A percentile compares a stretch with the other conserved stretches of the same genome.
Evolutionary conservation across 164 flowering plant species (phyloP).

Genomic region (Nymphaea colorata): DNA sequence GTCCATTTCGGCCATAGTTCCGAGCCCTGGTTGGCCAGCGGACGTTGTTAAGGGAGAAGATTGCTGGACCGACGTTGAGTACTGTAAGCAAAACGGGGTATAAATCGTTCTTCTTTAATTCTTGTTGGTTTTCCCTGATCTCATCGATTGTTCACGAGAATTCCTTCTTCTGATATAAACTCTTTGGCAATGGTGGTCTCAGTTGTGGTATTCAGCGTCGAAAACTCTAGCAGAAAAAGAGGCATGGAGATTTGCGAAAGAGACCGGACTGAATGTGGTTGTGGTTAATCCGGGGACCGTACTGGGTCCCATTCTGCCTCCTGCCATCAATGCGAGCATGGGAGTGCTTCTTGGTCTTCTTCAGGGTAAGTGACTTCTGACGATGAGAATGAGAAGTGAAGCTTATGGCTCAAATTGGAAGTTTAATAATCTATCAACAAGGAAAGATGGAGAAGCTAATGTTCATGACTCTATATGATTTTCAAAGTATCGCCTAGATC

Average conservation of each 20-base stretch:
- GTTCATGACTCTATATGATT: too few relatives aligned
- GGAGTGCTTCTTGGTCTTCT: neutral
- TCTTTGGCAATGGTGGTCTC: constrained; percentile 21
- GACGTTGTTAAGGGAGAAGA: constrained; percentile 53
- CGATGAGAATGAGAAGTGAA: too few relatives aligned
- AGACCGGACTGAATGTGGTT: constrained; percentile 62
- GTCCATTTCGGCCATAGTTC: constrained; percentile 57
- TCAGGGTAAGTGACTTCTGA: neutral
- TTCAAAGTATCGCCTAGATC: too few relatives aligned
- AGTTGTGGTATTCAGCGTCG: constrained; percentile 33
- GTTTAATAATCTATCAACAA: too few relatives aligned
- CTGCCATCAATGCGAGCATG: constrained; percentile 7
- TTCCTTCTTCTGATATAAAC: too few relatives aligned
- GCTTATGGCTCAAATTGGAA: too few relatives aligned
- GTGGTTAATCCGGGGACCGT: constrained; percentile 81
- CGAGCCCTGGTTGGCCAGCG: constrained; percentile 66
- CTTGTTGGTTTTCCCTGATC: neutral
- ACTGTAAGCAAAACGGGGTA: constrained; percentile 59
- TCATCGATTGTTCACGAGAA: neutral
- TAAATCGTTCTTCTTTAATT: neutral
- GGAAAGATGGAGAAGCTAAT: too few relatives aligned
- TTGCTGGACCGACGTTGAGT: constrained; percentile 78
- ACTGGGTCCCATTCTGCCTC: constrained; percentile 75
- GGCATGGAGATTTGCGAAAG: constrained; percentile 77
- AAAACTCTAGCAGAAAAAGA: constrained; percentile 85